Evolutionary conservation across 2,329 filamentous ascomycete genomes (phyloP), one percentile per base, ranked within the genome.

Genomic region (Epicoccum sorghinum): DNA sequence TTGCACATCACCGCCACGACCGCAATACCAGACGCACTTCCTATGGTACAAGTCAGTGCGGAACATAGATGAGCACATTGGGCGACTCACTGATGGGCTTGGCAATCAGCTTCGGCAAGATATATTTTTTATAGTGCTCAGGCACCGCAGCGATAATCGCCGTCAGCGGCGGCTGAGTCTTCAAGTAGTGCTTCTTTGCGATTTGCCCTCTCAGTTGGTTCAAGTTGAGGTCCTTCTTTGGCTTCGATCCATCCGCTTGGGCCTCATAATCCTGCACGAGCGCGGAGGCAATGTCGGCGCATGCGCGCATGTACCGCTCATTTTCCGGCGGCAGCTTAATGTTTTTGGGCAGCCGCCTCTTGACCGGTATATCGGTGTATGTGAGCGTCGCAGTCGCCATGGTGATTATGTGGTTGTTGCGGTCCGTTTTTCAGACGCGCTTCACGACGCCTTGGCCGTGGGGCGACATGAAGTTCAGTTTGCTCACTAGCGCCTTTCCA

Each of bases 1-100:
- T 99, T 99, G 83, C 95, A 98, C 95, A 99, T 99, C 64, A 99
- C 96, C 38, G 96, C 95, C 41, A 99, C 95, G 7, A 99, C 95
- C 2, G 95, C 95, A 67, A 99, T 99, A 53, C 95, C 95, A 47
- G 93, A 97, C 0, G 93, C 96, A 13, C 93, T 97, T 67, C 91
- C 87, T 90, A 61, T 9, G 41, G n/a, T 7, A 18, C 1, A 18
- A 13, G 42, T 66, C 36, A 66, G 55, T 25, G 42, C 0, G 27
- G 0, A 29, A n/a, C 7, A 2, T 4, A 10, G n/a, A 7, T 30
- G 7, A 8, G 39, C 32, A 23, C 24, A 8, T 36, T 42, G 41
- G 36, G 14, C 1, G 27, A 79, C 83, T 68, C 82, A 89, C 90
- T 84, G 56, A 99, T 98, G 1, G 95, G 95, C 77, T 99, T 99